Percentiles rank a stretch among this genome's conserved stretches.
phyloP scores from a whole-genome alignment of 108 stramenopile species.

The Stephanodiscus triporus region DNA sequence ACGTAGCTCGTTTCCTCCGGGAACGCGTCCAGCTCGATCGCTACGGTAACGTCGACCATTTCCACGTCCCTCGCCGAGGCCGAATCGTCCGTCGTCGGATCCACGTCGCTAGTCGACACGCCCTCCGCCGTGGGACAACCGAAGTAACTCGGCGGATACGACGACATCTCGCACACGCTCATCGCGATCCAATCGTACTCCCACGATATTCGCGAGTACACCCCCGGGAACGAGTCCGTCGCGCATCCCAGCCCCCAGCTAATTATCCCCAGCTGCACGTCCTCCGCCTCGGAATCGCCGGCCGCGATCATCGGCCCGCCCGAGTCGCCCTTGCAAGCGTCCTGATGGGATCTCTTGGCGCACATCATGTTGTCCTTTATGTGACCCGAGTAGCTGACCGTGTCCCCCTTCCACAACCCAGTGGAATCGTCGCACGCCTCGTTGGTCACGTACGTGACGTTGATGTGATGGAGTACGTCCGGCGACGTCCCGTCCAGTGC shows the following conservation, averaged over 20 bases:
- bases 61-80: too few relatives aligned
- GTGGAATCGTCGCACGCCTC: constrained; percentile 23
- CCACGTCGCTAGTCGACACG: not conserved
- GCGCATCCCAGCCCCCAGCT: constrained; percentile 43
- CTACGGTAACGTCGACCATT: constrained; percentile 25
- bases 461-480: constrained; percentile 34
- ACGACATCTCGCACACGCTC: constrained; percentile 34
- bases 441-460: constrained; percentile 37
- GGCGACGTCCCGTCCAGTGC: constrained; percentile 1
- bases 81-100: too few relatives aligned
- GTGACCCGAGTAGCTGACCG: constrained; percentile 43
- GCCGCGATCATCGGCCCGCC: constrained; percentile 45
- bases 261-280: constrained; percentile 48
- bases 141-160: constrained; percentile 40
- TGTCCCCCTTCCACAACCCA: constrained; percentile 20
- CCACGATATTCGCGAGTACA: constrained; percentile 27
- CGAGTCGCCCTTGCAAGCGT: constrained; percentile 61
- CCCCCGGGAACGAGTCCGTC: constrained; percentile 8
- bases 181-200: constrained; percentile 39
- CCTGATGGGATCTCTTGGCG: constrained; percentile 37
- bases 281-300: constrained; percentile 20
- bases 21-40: constrained; percentile 34
- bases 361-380: constrained; percentile 71
- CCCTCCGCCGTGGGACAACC: constrained; percentile 4
- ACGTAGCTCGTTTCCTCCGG: constrained; percentile 32